phyloP scores from a whole-genome alignment of 257 asterid species.

The Linaria vulgaris region DNA sequence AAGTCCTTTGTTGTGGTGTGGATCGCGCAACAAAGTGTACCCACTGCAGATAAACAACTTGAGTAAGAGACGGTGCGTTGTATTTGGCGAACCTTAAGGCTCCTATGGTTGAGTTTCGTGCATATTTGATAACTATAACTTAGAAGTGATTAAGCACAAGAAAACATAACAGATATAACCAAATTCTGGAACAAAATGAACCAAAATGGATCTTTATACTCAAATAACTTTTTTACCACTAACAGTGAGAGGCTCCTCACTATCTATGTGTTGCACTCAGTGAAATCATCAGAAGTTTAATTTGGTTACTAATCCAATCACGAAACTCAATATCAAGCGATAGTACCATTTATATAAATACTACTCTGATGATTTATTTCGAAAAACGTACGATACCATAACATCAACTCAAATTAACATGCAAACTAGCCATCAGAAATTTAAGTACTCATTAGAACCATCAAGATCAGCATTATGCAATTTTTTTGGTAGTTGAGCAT shows the following conservation, averaged over 20 bases:
- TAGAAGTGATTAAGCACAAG: neutral
- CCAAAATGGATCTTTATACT: neutral
- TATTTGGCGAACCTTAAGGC: neutral
- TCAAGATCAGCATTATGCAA: neutral
- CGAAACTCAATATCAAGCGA: too few species aligned
- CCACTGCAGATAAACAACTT: constrained; percentile 51
- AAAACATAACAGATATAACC: neutral
- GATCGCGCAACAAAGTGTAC: constrained; percentile 73
- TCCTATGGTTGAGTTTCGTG: neutral
- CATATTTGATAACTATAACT: neutral
- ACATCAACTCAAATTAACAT: too few species aligned
- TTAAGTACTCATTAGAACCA: neutral
- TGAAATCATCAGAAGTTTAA: neutral
- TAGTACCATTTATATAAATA: too few species aligned
- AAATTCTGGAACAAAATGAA: neutral
- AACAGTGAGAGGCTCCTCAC: too few species aligned
- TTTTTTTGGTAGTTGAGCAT: neutral
- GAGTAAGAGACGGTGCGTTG: neutral
- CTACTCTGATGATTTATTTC: too few species aligned
- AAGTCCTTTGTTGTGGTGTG: constrained; percentile 86
- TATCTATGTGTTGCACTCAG: constrained; percentile 12
- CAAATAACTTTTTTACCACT: neutral
- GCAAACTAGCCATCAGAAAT: too few species aligned
- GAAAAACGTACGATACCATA: too few species aligned
- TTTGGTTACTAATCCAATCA: too few species aligned